phyloP scores from a whole-genome alignment of 2,329 filamentous ascomycete genomes.

The Grosmannia serpens region DNA sequence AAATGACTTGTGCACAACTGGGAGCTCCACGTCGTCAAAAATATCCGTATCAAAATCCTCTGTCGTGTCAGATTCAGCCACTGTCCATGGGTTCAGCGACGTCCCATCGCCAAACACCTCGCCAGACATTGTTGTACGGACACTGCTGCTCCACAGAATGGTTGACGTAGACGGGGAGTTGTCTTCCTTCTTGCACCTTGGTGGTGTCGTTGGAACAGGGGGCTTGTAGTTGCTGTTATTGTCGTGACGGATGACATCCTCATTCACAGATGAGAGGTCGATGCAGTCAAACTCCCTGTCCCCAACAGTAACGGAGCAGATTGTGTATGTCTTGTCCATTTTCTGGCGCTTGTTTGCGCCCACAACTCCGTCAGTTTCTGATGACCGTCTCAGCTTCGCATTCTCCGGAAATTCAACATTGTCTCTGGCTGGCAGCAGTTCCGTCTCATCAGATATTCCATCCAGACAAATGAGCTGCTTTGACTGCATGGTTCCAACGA shows the following conservation, averaged over 20 bases:
- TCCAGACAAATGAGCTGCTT: conserved; percentile 9
- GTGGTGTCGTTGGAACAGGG: background rate
- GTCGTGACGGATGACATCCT: background rate
- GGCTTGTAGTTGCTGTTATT: background rate
- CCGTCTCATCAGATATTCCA: background rate
- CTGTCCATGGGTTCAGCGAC: background rate
- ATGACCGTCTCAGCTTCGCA: background rate
- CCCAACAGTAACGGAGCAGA: background rate
- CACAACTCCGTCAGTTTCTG: background rate
- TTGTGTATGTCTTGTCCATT: background rate
- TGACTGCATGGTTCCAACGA: conserved; percentile 49
- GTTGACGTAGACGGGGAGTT: background rate
- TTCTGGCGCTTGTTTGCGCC: background rate
- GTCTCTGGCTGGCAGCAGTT: background rate
- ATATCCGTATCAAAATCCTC: conserved; percentile 11
- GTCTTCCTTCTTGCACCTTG: background rate
- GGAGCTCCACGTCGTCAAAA: conserved; percentile 10
- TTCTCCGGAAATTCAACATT: background rate
- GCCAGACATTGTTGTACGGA: background rate
- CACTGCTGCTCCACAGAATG: background rate
- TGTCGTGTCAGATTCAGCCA: conserved; percentile 1
- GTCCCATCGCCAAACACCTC: conserved; percentile 1
- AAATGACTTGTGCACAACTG: background rate
- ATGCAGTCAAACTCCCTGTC: conserved; percentile 7
- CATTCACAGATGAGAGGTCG: conserved; percentile 7